Evolutionary conservation across 805 yeast species (phyloP), one percentile per base, ranked within the genome.

Genomic region (Wickerhamomyces mucosus): DNA sequence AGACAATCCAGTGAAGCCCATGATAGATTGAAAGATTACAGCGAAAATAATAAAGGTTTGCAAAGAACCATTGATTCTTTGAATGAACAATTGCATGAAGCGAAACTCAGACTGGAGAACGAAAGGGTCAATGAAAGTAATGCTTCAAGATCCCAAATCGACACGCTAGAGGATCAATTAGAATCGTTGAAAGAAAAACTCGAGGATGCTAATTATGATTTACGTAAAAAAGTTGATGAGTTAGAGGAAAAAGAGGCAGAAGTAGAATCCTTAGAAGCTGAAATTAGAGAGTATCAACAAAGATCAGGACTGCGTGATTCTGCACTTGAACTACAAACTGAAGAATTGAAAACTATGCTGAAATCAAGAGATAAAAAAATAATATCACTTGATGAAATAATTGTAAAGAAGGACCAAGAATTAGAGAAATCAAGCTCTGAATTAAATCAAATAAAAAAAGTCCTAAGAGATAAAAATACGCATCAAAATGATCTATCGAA

Each of bases 221-320:
- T 48, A 5, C 46, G 45, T n/a, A 36, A 36, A 3, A 41, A 34
- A 30, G 44, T 43, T 10, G 33, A 43, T 12, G 41, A 44, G 11
- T 28, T 53, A 18, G 49, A 49, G 9, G 38, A 36, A 17, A 32
- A 40, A 23, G 34, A 38, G 3, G 42, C 42, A 5, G 34, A 38
- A 21, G 26, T 43, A 14, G 43, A 42, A 23, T 31, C 33, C 3
- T 29, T 45, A 11, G 43, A 42, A 19, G 38, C 37, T 20, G 26
- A 38, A 32, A 14, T 41, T 4, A 33, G 42, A 17, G 44, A 43
- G 10, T n/a, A 32, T 6, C 33, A 39, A 15, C 37, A 39, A 29
- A 28, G 34, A 13, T 36, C 43, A 2, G 24, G 31, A 17, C 37
- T 28, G 8, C 29, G 34, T 10, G 42, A 37, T 17, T 18, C 32